These are phyloP conservation scores for Coniella lustricola DNA, from an alignment of 2,329 filamentous ascomycete species.

Conservation along the genomic window DNA sequence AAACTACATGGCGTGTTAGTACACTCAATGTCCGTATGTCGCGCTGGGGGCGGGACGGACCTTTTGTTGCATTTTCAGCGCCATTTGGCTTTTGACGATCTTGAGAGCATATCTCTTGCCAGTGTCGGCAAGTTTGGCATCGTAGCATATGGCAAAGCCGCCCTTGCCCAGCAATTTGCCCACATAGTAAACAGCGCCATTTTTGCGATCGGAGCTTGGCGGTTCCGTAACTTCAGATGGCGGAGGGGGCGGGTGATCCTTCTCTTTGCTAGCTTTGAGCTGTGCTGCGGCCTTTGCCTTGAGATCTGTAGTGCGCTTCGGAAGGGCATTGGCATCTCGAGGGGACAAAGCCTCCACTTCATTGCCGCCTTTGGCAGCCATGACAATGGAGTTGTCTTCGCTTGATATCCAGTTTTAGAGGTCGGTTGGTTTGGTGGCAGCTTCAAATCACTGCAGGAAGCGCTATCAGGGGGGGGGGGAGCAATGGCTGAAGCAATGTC, in stretches of 20 bases:
- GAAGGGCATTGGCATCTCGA: slow-evolving; percentile 56
- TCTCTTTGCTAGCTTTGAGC: slow-evolving; percentile 52
- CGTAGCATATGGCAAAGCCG: slow-evolving; percentile 76
- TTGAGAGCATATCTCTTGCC: slow-evolving; percentile 69
- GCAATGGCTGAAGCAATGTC: slow-evolving; percentile 4
- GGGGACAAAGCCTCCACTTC: slow-evolving; percentile 59
- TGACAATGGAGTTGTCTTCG: slow-evolving; percentile 30
- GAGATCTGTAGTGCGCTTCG: slow-evolving; percentile 42
- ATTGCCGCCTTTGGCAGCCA: slow-evolving; percentile 31
- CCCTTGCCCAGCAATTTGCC: slow-evolving; percentile 72
- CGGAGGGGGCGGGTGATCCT: slow-evolving; percentile 61
- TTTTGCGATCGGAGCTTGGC: slow-evolving; percentile 59
- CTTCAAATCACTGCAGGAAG: neutral
- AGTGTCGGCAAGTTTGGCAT: slow-evolving; percentile 58
- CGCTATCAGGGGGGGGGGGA: neutral
- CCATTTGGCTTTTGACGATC: slow-evolving; percentile 79
- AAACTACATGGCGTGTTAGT: slow-evolving; percentile 39
- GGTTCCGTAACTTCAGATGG: slow-evolving; percentile 54
- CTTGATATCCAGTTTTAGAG: neutral
- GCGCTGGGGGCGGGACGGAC: slow-evolving; percentile 33
- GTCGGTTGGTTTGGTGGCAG: neutral
- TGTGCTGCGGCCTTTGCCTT: slow-evolving; percentile 47
- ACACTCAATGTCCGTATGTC: neutral
- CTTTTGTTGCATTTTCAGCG: slow-evolving; percentile 77
- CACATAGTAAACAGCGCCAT: slow-evolving; percentile 67